Conservation (phyloP, 768 basidiomycete genomes). For the Leccinum disarticulatum region DNA sequence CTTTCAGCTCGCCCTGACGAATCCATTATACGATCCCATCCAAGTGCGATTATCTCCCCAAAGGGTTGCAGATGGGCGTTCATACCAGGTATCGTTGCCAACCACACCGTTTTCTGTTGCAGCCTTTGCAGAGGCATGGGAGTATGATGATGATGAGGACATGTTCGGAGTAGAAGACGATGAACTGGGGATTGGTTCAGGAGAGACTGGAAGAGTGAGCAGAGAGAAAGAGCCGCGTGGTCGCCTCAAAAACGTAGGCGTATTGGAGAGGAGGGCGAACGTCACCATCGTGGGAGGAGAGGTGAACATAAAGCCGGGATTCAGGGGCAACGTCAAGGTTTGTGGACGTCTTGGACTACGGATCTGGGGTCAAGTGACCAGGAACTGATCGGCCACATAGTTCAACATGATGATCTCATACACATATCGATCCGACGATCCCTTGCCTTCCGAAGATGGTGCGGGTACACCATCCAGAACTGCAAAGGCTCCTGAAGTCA, state of each 20-base stretch:
- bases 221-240: slow-evolving; percentile 48
- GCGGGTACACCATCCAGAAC: slow-evolving; percentile 45
- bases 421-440: slow-evolving; percentile 91
- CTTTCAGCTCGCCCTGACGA: slow-evolving; percentile 89
- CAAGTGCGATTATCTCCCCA: slow-evolving; percentile 85
- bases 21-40: slow-evolving; percentile 95
- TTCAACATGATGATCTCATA: slow-evolving; percentile 94
- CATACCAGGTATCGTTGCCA: slow-evolving; percentile 78
- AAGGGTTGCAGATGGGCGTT: slow-evolving; percentile 44
- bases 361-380: not conserved
- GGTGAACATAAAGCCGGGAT: slow-evolving; percentile 80
- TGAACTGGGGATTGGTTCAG: slow-evolving; percentile 32
- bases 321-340: slow-evolving; percentile 77
- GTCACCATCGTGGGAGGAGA: slow-evolving; percentile 87
- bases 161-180: slow-evolving; percentile 63
- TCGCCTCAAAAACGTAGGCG: slow-evolving; percentile 63
- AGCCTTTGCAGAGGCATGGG: slow-evolving; percentile 96
- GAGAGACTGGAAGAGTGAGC: slow-evolving; percentile 38
- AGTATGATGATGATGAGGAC: slow-evolving; percentile 91
- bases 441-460: slow-evolving; percentile 62
- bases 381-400: slow-evolving; percentile 41
- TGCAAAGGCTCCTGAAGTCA: slow-evolving; percentile 65
- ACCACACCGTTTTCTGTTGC: slow-evolving; percentile 76
- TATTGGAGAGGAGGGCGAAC: slow-evolving; percentile 89
- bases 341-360: slow-evolving; percentile 21